Conservation (phyloP, 2,329 filamentous ascomycete species). For the Pseudogymnoascus sp. region DNA sequence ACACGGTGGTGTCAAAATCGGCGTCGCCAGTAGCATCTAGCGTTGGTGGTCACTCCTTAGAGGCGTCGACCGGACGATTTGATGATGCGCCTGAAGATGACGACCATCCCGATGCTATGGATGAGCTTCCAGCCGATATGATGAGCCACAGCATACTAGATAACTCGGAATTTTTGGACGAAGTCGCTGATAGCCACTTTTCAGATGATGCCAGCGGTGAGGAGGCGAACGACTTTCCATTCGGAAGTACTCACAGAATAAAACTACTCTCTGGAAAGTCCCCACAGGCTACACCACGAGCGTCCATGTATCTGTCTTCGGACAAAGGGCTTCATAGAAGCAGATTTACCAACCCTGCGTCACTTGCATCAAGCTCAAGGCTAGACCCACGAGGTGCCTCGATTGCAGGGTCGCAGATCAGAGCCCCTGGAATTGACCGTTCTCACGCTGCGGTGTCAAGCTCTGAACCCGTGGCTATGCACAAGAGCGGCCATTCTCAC, state of each 20-base stretch:
- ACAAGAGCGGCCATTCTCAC: background rate
- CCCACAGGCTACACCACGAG: conserved; percentile 44
- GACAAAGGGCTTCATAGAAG: background rate
- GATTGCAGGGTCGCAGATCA: background rate
- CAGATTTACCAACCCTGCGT: conserved; percentile 5
- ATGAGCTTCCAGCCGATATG: conserved; percentile 17
- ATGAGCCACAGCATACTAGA: conserved; percentile 24
- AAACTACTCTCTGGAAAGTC: conserved; percentile 27
- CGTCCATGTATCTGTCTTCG: conserved; percentile 33
- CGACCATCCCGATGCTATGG: conserved; percentile 18
- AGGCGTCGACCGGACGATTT: conserved; percentile 20
- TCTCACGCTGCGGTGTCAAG: background rate
- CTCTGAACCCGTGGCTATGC: background rate
- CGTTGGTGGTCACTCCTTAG: background rate
- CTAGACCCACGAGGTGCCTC: background rate
- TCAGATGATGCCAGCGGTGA: conserved; percentile 24
- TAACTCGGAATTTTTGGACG: conserved; percentile 26
- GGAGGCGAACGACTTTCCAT: conserved; percentile 19
- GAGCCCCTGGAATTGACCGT: background rate
- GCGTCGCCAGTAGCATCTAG: background rate
- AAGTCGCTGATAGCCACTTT: conserved; percentile 27
- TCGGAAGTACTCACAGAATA: conserved; percentile 23
- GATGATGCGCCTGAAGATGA: conserved; percentile 30
- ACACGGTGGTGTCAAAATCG: background rate
- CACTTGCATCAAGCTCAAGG: background rate